Base-by-base conservation (phyloP, 352 stramenopile species). In the Thalassiosira delicatula region DNA sequence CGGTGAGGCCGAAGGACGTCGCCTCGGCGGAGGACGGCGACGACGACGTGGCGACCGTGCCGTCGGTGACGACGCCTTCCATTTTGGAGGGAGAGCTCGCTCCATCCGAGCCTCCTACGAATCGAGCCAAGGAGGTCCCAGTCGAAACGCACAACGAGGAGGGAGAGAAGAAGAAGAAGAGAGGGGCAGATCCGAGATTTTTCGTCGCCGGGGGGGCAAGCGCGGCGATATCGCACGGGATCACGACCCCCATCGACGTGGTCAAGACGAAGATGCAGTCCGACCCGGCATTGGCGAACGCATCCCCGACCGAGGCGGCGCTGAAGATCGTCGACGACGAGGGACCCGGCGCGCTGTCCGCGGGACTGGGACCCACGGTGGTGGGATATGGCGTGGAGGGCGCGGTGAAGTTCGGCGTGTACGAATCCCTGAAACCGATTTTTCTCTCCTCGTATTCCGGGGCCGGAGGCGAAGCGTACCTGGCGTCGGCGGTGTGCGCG, bases 211-310 rank as follows among this genome's bases (percentile, higher is more conserved):
- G 92, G 46, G 89, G 92, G 68, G 81, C 88, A 23, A 95, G 84
- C 70, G 92, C 92, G 42, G 90, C 92, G 12, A 80, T 86, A 59
- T 92, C 81, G 19, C 92, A 95, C 74, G 92, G 92, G n/a, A 90
- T 94, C 23, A 94, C 92, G n/a, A 94, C 88, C 23, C 92, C 92
- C 7, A 88, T 94, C 60, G 92, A 95, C 80, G 92, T 95, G 11
- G 86, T 95, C 2, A 95, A 95, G 71, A 95, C 92, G 9, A 51
- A 60, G 14, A 94, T 95, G 70, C 92, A 95, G 77, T 79, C 81
- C 19, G 72, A 95, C 69, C 69, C 90, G 57, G 21, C 87, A 54
- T 78, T 89, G 21, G 54, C 62, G 67, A 25, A 66, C 29, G 8
- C 86, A 46, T 83, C 79, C 11, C 75, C 76, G 5, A 11, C 40